These are phyloP conservation scores for Salix viminalis DNA, from an alignment of 345 rosid genomes.

Conservation along the genomic window DNA sequence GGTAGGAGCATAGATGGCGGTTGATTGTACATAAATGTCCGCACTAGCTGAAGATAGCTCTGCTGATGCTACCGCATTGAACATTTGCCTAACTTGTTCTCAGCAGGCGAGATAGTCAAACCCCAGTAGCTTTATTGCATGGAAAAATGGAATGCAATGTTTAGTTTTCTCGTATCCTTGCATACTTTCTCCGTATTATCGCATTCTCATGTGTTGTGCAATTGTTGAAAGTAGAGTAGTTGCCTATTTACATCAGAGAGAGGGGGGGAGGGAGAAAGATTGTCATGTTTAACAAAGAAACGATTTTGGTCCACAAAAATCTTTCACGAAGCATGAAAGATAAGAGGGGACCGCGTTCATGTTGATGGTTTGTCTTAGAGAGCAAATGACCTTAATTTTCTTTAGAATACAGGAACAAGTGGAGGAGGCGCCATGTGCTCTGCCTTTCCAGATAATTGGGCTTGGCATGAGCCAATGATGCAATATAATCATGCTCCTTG, in stretches of 20 bases:
- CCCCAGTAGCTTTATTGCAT: not conserved
- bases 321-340: not conserved
- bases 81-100: conserved; percentile 10
- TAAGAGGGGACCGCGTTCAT: conserved; percentile 1
- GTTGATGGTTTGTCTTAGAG: not conserved
- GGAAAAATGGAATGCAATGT: conserved; percentile 18
- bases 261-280: not conserved
- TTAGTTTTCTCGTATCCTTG: not conserved
- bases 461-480: conserved; percentile 31
- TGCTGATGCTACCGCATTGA: conserved; percentile 19
- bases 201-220: not conserved
- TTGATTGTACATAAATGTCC: conserved; percentile 23
- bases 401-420: conserved; percentile 2
- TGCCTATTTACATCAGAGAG: not conserved
- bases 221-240: not conserved
- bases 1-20: conserved; percentile 10
- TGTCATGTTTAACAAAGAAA: not conserved
- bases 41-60: conserved; percentile 50
- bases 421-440: conserved; percentile 18
- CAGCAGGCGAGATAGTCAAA: not conserved
- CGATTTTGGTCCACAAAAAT: not conserved
- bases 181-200: not conserved
- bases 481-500: conserved; percentile 26
- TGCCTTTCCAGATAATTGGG: conserved; percentile 9
- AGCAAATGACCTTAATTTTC: not conserved